Percentiles rank a stretch among this genome's conserved stretches.
phyloP scores from a whole-genome alignment of 2,329 filamentous ascomycete genomes.

The Celoporthe dispersa region DNA sequence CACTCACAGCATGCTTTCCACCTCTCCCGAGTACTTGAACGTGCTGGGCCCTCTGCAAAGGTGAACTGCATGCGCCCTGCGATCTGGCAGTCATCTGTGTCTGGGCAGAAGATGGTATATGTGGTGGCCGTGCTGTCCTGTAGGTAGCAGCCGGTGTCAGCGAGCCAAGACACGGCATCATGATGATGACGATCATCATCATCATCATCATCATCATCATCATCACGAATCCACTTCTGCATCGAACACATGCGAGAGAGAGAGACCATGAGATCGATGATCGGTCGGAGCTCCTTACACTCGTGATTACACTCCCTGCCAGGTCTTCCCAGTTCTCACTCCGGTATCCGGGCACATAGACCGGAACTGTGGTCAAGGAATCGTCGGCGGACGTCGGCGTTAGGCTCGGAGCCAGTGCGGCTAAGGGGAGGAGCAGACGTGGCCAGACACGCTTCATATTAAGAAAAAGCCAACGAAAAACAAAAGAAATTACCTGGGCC shows the following conservation, averaged over 20 bases:
- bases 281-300: constrained; percentile 39
- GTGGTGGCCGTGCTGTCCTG: constrained; percentile 48
- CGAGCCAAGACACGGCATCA: not conserved
- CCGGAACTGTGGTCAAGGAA: constrained; percentile 44
- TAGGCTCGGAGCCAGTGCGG: constrained; percentile 22
- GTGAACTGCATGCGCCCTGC: constrained; percentile 52
- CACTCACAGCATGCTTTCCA: constrained; percentile 20
- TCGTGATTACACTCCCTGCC: constrained; percentile 51
- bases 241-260: not conserved
- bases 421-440: constrained; percentile 20
- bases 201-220: not conserved
- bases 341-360: constrained; percentile 51
- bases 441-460: constrained; percentile 24
- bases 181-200: too few relatives aligned
- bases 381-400: constrained; percentile 30
- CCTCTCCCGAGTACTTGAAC: constrained; percentile 34
- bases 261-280: constrained; percentile 31
- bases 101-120: constrained; percentile 55
- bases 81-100: constrained; percentile 47
- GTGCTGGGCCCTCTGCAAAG: constrained; percentile 50
- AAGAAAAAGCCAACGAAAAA: too few relatives aligned
- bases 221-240: not conserved
- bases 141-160: not conserved
- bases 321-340: constrained; percentile 48
- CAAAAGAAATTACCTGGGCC: not conserved